Conservation (phyloP, 148 eudicot genomes). For the Agrostemma githago region DNA sequence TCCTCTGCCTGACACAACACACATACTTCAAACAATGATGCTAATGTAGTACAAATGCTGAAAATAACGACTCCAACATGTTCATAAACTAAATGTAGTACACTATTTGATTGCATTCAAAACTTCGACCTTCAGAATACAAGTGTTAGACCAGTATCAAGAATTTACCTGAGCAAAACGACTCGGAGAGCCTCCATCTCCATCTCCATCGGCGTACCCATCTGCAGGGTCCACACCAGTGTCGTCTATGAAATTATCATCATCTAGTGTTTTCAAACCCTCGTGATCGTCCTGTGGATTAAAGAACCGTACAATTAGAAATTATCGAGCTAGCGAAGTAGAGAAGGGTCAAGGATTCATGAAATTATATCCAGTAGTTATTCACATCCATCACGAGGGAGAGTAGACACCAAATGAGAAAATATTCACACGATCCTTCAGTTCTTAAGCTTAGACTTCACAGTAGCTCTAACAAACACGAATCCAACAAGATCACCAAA, state of each 20-base stretch:
- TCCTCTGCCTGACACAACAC: constrained; percentile 68
- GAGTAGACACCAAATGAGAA: too few species aligned
- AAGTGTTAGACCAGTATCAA: not conserved
- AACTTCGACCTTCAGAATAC: not conserved
- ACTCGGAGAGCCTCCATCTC: constrained; percentile 65
- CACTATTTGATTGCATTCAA: not conserved
- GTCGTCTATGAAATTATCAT: constrained; percentile 93
- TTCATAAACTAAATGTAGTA: not conserved
- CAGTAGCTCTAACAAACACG: too few species aligned
- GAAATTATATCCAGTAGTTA: not conserved
- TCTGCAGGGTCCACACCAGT: constrained; percentile 82
- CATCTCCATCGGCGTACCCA: constrained; percentile 58
- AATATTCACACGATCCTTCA: too few species aligned
- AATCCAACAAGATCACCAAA: too few species aligned
- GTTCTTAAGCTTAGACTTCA: too few species aligned
- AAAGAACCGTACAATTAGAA: constrained; percentile 2
- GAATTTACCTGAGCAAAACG: constrained; percentile 66
- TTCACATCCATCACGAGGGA: not conserved
- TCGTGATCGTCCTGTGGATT: constrained; percentile 67
- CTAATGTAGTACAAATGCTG: not conserved
- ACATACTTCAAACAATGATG: not conserved
- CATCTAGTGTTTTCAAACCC: constrained; percentile 61
- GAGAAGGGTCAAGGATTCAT: not conserved
- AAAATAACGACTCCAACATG: not conserved
- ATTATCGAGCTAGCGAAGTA: constrained; percentile 10